phyloP scores from a whole-genome alignment of 1,284 basidiomycete genomes.

The Trichosporon faecale region DNA sequence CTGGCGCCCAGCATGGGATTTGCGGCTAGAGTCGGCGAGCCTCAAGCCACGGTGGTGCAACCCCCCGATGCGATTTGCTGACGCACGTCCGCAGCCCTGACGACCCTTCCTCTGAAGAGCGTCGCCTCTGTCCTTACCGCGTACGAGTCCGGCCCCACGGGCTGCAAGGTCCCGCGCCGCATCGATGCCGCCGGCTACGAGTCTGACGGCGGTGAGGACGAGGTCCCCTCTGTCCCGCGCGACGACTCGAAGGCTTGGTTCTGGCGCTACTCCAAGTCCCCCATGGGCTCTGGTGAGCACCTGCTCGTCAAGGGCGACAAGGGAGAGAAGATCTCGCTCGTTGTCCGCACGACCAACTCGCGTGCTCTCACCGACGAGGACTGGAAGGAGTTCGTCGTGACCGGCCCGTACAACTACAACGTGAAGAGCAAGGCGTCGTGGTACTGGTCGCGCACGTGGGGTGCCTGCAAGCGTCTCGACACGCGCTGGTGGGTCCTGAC shows the following conservation, averaged over 20 bases:
- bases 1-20: not conserved
- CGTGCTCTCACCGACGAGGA: constrained; percentile 47
- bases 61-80: constrained; percentile 2
- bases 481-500: constrained; percentile 52
- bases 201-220: constrained; percentile 47
- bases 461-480: constrained; percentile 46
- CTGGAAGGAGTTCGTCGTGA: constrained; percentile 51
- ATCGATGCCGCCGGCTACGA: constrained; percentile 51
- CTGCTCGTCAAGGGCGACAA: constrained; percentile 43
- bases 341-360: constrained; percentile 53
- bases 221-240: constrained; percentile 26
- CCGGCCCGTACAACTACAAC: constrained; percentile 51
- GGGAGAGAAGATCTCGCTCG: constrained; percentile 42
- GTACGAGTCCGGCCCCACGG: constrained; percentile 37
- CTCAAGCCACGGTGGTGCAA: not conserved
- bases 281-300: constrained; percentile 53
- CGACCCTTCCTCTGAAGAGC: constrained; percentile 44
- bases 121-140: constrained; percentile 47
- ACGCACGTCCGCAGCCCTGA: constrained; percentile 34
- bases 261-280: constrained; percentile 52
- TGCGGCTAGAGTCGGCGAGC: constrained; percentile 8
- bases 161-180: constrained; percentile 26
- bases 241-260: constrained; percentile 42
- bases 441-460: constrained; percentile 52
- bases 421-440: constrained; percentile 53